Percentiles rank a stretch among this genome's conserved stretches.
These are phyloP conservation scores for Podospora conica DNA, from an alignment of 495 filamentous ascomycete species.

Conservation along the genomic window DNA sequence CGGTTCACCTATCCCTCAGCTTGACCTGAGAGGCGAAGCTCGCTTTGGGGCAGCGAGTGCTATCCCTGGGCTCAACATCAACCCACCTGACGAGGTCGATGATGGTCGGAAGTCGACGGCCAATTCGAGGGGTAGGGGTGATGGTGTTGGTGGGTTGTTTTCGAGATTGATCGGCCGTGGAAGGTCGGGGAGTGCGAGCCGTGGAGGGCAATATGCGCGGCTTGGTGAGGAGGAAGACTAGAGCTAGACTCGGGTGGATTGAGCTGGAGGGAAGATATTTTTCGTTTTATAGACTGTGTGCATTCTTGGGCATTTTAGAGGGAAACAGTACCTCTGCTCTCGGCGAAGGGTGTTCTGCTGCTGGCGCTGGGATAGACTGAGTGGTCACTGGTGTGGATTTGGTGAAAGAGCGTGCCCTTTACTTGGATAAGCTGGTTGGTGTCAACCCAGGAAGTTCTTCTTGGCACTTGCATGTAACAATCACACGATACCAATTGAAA, in stretches of 20 bases:
- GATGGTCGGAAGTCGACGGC: conserved; percentile 23
- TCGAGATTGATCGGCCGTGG: conserved; percentile 39
- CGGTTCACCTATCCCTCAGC: conserved; percentile 68
- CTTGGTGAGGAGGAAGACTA: conserved; percentile 41
- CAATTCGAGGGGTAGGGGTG: conserved; percentile 19
- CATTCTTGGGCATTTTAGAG: background rate
- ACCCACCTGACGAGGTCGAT: conserved; percentile 32
- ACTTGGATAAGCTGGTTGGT: background rate
- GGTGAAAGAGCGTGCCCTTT: background rate
- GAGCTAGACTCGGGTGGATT: background rate
- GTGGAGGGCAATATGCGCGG: conserved; percentile 35
- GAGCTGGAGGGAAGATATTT: no score
- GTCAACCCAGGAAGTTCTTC: background rate
- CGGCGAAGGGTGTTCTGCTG: background rate
- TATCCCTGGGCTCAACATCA: conserved; percentile 35
- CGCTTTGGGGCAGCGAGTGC: conserved; percentile 28
- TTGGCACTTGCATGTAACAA: background rate
- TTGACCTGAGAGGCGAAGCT: conserved; percentile 57
- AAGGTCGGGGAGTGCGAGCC: conserved; percentile 16
- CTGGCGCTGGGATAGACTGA: background rate
- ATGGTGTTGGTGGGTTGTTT: conserved; percentile 45
- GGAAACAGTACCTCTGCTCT: background rate
- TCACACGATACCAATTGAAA: background rate
- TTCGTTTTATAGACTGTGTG: background rate
- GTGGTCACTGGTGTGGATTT: no score